Percentiles rank a stretch among this genome's conserved stretches.
Evolutionary conservation across 2,329 filamentous ascomycete genomes (phyloP).

Genomic region (Fusarium sp.): DNA sequence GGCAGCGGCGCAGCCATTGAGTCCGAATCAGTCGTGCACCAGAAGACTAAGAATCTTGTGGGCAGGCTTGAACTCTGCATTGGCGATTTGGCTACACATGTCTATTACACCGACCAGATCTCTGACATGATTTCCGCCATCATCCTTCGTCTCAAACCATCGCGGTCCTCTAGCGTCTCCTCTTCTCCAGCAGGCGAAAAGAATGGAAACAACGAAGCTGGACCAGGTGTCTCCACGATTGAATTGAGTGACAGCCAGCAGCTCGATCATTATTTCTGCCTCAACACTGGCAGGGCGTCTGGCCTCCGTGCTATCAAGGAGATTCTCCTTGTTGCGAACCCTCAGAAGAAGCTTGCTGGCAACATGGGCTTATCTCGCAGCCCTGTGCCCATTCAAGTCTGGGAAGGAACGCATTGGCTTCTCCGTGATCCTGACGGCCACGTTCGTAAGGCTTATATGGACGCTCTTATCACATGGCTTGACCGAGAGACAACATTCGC

Average conservation of each 20-base stretch:
- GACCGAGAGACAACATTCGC: conserved; percentile 79
- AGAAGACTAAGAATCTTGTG: conserved; percentile 74
- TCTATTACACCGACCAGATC: conserved; percentile 97
- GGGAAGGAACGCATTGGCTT: conserved; percentile 98
- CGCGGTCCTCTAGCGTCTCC: conserved; percentile 58
- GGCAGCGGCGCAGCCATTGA: conserved; percentile 52
- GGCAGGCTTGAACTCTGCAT: conserved; percentile 83
- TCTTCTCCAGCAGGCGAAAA: conserved; percentile 63
- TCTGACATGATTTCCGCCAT: conserved; percentile 92
- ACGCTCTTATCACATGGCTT: conserved; percentile 87
- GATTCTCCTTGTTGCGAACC: conserved; percentile 85
- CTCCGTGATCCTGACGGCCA: conserved; percentile 81
- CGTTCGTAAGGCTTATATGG: conserved; percentile 87
- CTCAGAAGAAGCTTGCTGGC: conserved; percentile 68
- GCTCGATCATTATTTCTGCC: conserved; percentile 66
- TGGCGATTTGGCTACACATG: conserved; percentile 90
- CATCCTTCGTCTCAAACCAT: conserved; percentile 80
- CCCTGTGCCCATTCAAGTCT: conserved; percentile 82
- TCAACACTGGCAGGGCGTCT: conserved; percentile 68
- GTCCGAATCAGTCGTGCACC: conserved; percentile 51
- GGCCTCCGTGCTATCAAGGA: conserved; percentile 85
- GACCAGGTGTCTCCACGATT: conserved; percentile 52
- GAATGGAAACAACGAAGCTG: conserved; percentile 55
- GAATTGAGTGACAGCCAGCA: conserved; percentile 61
- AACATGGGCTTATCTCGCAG: conserved; percentile 77